phyloP scores from a whole-genome alignment of 352 stramenopile genomes.

The Phytophthora pisi region DNA sequence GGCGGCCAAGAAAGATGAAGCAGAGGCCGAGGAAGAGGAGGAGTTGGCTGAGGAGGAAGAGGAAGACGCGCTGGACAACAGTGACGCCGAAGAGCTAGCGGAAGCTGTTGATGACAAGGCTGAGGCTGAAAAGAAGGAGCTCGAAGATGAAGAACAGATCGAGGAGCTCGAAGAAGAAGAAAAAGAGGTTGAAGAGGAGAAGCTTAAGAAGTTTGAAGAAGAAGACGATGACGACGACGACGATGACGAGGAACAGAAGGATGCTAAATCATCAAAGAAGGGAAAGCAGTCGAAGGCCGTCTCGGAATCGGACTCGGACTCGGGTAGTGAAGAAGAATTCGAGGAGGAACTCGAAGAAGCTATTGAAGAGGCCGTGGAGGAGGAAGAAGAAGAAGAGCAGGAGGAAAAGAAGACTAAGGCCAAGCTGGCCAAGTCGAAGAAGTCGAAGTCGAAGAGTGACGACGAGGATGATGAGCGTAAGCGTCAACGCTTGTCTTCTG shows the following conservation, averaged over 20 bases:
- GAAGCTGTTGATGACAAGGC: constrained; percentile 22
- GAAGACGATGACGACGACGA: constrained; percentile 14
- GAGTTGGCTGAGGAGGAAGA: constrained; percentile 36
- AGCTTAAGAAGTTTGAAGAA: constrained; percentile 5
- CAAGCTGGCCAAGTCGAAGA: constrained; percentile 15
- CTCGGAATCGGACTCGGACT: background rate
- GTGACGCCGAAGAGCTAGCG: constrained; percentile 30
- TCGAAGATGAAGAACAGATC: constrained; percentile 25
- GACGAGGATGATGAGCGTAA: constrained; percentile 1
- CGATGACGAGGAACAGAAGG: constrained; percentile 15
- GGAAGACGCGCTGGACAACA: constrained; percentile 23
- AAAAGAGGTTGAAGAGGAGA: constrained; percentile 31
- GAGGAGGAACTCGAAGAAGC: background rate
- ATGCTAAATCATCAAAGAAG: constrained; percentile 1
- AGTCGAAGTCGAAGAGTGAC: background rate
- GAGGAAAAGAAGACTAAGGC: constrained; percentile 7
- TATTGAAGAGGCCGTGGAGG: constrained; percentile 3
- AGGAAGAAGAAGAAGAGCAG: constrained; percentile 17
- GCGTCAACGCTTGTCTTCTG: constrained; percentile 24
- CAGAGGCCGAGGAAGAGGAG: constrained; percentile 25
- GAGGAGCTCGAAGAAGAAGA: constrained; percentile 23
- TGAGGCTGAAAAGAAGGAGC: constrained; percentile 31
- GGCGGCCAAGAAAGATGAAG: constrained; percentile 21
- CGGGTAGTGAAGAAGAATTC: background rate
- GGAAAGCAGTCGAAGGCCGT: background rate